Conservation (phyloP, 73 alveolate species). For the Paramecium sonneborni region DNA sequence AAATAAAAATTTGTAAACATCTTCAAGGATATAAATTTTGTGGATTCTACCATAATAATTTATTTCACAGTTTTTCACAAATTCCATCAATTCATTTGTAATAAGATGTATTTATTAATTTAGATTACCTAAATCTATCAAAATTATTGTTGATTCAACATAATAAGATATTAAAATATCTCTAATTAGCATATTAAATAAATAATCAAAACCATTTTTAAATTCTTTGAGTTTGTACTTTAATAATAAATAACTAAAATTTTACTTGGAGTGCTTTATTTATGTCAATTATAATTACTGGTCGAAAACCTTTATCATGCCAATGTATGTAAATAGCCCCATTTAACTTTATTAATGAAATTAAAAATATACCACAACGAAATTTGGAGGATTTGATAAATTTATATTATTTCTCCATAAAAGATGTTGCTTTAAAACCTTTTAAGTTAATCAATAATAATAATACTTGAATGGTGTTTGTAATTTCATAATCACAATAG, state of each 20-base stretch:
- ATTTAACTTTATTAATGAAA: not conserved
- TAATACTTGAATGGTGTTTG: not conserved
- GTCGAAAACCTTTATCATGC: not conserved
- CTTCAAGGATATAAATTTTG: not conserved
- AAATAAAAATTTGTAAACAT: not conserved
- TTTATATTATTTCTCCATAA: not conserved
- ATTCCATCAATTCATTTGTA: not conserved
- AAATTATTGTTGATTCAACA: not conserved
- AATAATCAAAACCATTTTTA: not conserved
- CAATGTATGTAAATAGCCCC: slow-evolving; percentile 2
- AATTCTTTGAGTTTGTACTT: not conserved
- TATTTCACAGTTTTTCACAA: not conserved
- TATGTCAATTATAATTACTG: not conserved
- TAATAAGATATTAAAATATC: not conserved
- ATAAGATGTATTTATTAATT: not conserved
- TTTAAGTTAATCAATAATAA: not conserved
- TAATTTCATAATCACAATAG: not conserved
- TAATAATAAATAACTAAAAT: not conserved
- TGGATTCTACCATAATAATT: not conserved
- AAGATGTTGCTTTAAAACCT: not conserved
- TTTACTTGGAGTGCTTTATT: not conserved
- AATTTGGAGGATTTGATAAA: not conserved
- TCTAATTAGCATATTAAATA: not conserved
- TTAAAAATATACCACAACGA: not conserved
- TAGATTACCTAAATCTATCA: not conserved